Conservation (phyloP, 1,139 yeast species). For the Lodderomyces orthopsilosis region DNA sequence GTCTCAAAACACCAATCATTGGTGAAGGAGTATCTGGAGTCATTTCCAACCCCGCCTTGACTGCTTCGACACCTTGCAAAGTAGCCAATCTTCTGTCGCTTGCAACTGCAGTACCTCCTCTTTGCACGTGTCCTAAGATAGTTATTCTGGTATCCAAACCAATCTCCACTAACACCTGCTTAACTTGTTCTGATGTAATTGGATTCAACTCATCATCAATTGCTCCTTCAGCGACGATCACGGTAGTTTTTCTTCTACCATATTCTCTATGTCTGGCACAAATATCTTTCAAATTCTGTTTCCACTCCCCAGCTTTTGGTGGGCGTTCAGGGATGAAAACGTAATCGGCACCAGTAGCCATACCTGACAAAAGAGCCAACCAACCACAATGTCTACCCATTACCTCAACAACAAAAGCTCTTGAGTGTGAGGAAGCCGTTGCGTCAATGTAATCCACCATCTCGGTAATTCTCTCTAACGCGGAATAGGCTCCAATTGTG, state of each 20-base stretch:
- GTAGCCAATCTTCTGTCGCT: conserved; percentile 89
- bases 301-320: conserved; percentile 67
- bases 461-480: conserved; percentile 89
- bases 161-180: conserved; percentile 72
- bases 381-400: conserved; percentile 99
- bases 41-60: conserved; percentile 82
- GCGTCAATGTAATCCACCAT: conserved; percentile 95
- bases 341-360: conserved; percentile 93
- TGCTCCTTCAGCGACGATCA: conserved; percentile 97
- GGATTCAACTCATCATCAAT: conserved; percentile 79
- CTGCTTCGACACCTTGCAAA: conserved; percentile 96
- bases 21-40: conserved; percentile 95
- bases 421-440: conserved; percentile 93
- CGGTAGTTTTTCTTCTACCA: conserved; percentile 93
- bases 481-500: conserved; percentile 94
- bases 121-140: conserved; percentile 93
- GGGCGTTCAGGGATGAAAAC: conserved; percentile 92
- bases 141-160: conserved; percentile 95
- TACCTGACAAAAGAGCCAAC: conserved; percentile 95
- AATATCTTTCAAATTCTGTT: conserved; percentile 67
- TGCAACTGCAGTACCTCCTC: conserved; percentile 98
- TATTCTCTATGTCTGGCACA: conserved; percentile 73
- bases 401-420: conserved; percentile 97
- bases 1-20: conserved; percentile 86
- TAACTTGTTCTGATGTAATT: conserved; percentile 75